A percentile compares a stretch with the other conserved stretches of the same genome.
phyloP scores from a whole-genome alignment of 140 eudicot species.

The Senecio squalidus region DNA sequence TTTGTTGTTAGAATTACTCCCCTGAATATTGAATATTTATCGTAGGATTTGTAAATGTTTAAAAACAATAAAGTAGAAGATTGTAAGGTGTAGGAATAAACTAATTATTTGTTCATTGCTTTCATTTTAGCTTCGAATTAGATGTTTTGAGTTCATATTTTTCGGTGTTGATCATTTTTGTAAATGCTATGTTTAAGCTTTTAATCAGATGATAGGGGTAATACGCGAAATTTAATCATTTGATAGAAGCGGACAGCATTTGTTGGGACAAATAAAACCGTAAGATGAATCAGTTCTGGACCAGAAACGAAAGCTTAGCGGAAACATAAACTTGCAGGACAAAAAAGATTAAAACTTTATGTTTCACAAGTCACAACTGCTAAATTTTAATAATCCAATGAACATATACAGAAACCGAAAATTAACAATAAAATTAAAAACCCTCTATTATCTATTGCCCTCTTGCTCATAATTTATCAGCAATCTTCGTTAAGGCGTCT shows the following conservation, averaged over 20 bases:
- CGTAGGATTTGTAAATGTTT: constrained; percentile 20
- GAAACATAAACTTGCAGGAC: constrained; percentile 6
- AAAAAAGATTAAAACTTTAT: constrained; percentile 10
- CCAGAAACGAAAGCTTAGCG: neutral
- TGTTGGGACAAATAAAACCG: neutral
- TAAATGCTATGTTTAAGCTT: too few species aligned
- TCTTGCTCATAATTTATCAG: constrained; percentile 53
- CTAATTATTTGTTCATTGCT: constrained; percentile 14
- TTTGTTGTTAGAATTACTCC: constrained; percentile 15
- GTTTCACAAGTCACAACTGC: neutral
- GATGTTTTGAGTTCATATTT: too few species aligned
- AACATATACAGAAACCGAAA: neutral
- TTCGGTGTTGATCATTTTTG: too few species aligned
- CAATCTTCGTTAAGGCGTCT: constrained; percentile 53
- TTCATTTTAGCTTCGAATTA: neutral
- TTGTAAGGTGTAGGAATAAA: constrained; percentile 3
- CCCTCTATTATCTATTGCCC: neutral
- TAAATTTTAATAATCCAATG: neutral
- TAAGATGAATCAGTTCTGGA: neutral
- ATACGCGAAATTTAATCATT: too few species aligned
- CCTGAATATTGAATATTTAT: constrained; percentile 5
- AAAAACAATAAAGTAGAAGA: constrained; percentile 6
- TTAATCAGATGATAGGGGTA: too few species aligned
- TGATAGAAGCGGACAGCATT: too few species aligned
- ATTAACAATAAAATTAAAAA: neutral